phyloP scores from a whole-genome alignment of 108 stramenopile species.

The Licmophora abbreviata region DNA sequence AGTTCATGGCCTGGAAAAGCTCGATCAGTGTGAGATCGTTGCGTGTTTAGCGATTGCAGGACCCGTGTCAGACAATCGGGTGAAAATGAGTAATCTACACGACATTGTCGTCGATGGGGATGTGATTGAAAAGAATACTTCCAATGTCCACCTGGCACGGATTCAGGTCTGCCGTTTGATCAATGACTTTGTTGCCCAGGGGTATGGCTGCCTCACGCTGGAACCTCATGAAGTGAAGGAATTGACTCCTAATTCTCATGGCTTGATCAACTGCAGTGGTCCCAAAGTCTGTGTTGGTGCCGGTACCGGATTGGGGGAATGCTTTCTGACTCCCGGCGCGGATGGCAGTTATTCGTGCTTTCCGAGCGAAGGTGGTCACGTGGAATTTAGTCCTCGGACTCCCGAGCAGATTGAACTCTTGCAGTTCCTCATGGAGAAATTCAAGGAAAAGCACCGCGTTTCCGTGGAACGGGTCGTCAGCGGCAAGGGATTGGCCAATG shows the following conservation, averaged over 20 bases:
- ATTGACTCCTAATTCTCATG: constrained; percentile 38
- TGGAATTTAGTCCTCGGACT: constrained; percentile 85
- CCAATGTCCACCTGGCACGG: constrained; percentile 13
- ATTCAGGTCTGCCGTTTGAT: constrained; percentile 70
- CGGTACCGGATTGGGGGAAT: constrained; percentile 95
- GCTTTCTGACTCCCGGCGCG: constrained; percentile 67
- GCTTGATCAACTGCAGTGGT: constrained; percentile 40
- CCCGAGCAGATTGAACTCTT: constrained; percentile 70
- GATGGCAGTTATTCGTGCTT: constrained; percentile 72
- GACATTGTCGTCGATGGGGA: constrained; percentile 54
- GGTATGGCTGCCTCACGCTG: constrained; percentile 92
- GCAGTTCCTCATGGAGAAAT: constrained; percentile 59
- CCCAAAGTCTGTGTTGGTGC: constrained; percentile 94
- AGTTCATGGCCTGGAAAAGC: background rate
- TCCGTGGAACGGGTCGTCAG: constrained; percentile 93
- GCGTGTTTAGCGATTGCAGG: constrained; percentile 91
- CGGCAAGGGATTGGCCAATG: constrained; percentile 90
- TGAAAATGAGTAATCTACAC: constrained; percentile 76
- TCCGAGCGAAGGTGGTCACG: constrained; percentile 95
- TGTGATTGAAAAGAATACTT: constrained; percentile 40
- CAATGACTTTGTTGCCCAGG: constrained; percentile 96
- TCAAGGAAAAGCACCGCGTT: constrained; percentile 54
- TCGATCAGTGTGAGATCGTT: constrained; percentile 30
- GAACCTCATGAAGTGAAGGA: constrained; percentile 50
- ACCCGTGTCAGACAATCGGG: constrained; percentile 75